Base-by-base conservation (phyloP, 2,329 filamentous ascomycete genomes). In the Claviceps paspali region DNA sequence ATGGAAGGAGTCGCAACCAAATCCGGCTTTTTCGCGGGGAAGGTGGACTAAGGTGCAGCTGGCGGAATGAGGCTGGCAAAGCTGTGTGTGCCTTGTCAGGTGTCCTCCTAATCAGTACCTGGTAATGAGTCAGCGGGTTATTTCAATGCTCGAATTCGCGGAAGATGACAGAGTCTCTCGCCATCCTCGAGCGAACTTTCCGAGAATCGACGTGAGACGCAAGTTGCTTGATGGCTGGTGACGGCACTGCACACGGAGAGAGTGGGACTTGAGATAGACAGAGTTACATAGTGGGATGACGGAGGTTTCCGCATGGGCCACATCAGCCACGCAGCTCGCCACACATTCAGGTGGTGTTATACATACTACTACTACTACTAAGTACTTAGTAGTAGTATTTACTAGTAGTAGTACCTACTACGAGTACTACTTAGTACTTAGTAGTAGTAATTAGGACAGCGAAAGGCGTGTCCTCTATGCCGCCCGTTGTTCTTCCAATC, bases 131-230 rank as follows among this genome's bases (percentile, higher is more conserved):
- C 7, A 9, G 8, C 17, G 14, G 5, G 32, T 24, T 26, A 9
- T 3, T 26, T 33, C 9, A n/a, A 33, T 24, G 2, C 43, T 41
- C 46, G 37, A 40, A 36, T 33, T 41, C 35, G 43, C 35, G 37
- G 34, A 33, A 32, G 26, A 41, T 38, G 33, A 39, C 19, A 36
- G 34, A 43, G 33, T 30, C 34, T 46, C 31, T 52, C 41, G 46
- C 44, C 47, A 52, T 50, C 41, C 44, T 43, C 34, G 29, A 29
- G 35, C 18, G 30, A 14, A 29, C 19, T 9, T 9, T 12, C 18
- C 14, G 18, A 17, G 12, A 18, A 22, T 9, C 7, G 26, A 38
- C 14, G 24, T 21, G 12, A 34, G 33, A 32, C 24, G 38, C 15
- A 36, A 23, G 30, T 15, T 23, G 22, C 6, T 15, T 22, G 21